Evolutionary conservation across 441 rosid species (phyloP).

Genomic region (Manihot esculenta): DNA sequence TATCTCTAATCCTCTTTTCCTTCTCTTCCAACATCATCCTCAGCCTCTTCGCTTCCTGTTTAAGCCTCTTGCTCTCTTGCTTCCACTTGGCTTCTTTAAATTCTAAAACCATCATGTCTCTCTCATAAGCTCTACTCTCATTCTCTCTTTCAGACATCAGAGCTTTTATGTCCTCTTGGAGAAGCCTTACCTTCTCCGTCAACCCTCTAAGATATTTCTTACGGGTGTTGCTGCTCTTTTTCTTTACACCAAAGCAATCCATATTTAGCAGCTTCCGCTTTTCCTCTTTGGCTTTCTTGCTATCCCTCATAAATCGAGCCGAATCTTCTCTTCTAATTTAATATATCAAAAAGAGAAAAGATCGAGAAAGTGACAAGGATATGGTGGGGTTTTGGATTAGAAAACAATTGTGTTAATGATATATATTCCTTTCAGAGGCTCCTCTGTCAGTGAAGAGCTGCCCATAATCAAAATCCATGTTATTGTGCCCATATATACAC

Average conservation of each 20-base stretch:
- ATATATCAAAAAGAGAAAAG: neutral
- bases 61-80: conserved; percentile 61
- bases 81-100: conserved; percentile 70
- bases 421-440: conserved; percentile 33
- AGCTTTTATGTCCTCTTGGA: conserved; percentile 45
- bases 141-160: conserved; percentile 47
- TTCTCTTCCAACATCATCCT: conserved; percentile 47
- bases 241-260: conserved; percentile 47
- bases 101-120: conserved; percentile 44
- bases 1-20: conserved; percentile 37
- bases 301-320: neutral
- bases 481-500: no score
- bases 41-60: conserved; percentile 60
- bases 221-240: conserved; percentile 29
- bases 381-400: conserved; percentile 20
- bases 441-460: conserved; percentile 16
- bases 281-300: neutral
- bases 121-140: conserved; percentile 43
- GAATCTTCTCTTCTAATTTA: neutral
- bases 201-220: conserved; percentile 25
- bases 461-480: conserved; percentile 8
- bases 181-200: conserved; percentile 41
- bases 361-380: neutral
- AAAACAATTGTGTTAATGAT: conserved; percentile 32
- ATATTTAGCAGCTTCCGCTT: conserved; percentile 14